phyloP scores from a whole-genome alignment of 2,329 filamentous ascomycete genomes.

The Sporothrix phasma region DNA sequence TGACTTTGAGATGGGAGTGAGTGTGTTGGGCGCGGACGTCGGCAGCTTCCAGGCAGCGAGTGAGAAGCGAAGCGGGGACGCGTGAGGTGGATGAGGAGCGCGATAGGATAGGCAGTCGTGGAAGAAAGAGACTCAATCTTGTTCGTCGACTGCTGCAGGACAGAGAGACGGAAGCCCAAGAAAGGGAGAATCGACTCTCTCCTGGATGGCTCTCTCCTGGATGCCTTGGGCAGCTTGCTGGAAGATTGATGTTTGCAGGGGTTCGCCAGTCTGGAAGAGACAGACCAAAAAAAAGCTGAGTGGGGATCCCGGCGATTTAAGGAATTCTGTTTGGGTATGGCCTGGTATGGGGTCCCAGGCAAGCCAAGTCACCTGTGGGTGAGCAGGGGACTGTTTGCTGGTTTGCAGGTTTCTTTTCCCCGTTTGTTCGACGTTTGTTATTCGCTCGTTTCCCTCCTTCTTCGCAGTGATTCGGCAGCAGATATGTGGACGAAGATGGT shows the following conservation, averaged over 20 bases:
- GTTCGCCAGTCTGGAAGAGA: constrained; percentile 6
- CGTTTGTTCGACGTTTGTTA: constrained; percentile 2
- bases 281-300: constrained; percentile 7
- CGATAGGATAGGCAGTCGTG: not conserved
- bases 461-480: not conserved
- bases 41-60: constrained; percentile 7
- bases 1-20: constrained; percentile 1
- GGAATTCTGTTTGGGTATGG: constrained; percentile 3
- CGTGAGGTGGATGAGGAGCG: not conserved
- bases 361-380: not conserved
- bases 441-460: not conserved
- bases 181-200: not conserved
- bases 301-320: constrained; percentile 14
- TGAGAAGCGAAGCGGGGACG: not conserved
- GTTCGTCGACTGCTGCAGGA: not conserved
- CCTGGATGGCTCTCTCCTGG: constrained; percentile 8
- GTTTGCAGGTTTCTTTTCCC: too few species aligned
- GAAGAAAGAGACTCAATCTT: not conserved
- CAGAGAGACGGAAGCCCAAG: not conserved
- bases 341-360: not conserved
- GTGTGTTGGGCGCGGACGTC: constrained; percentile 11
- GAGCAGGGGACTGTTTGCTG: not conserved
- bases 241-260: not conserved
- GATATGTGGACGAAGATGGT: constrained; percentile 11
- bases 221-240: constrained; percentile 10